Evolutionary conservation across 176 grass and related monocot species (phyloP), one percentile per base, ranked within the genome.

Genomic region (Aechmea fasciata): DNA sequence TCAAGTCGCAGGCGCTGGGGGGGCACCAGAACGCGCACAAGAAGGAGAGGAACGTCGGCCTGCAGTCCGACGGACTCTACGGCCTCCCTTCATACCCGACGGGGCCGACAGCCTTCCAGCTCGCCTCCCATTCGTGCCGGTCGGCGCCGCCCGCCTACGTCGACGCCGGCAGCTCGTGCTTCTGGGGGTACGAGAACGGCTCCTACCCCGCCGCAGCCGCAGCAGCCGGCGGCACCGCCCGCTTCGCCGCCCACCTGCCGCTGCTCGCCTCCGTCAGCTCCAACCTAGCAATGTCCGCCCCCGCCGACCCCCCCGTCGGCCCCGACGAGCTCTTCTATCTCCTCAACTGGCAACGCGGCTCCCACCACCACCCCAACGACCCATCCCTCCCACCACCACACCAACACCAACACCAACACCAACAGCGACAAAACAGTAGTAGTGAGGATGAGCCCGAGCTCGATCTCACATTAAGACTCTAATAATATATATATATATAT

Each of bases 1-100:
- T 91, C 62, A 96, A 96, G 74, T 96, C 91, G 68, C 91, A 96
- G 80, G 87, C 91, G 57, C 84, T 96, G 0, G 91, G 91, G 2
- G 91, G 91, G 1, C 91, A 96, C 79, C 91, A 96, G 78, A 96
- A 96, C 73, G 91, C 91, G 11, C 91, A 96, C 87, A 96, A 96
- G 84, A 96, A 96, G 75, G 91, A 96, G 76, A 69, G 91, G 20
- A 88, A 77, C 84, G 81, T 85, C 52, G 87, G 91, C 2, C 91
- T 87, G 87, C 85, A 80, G 49, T 82, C 91, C 13, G 84, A 96
- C 70, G 22, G 1, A 0, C 86, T 91, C 73, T 96, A 96, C 84
- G 77, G 82, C 66, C 28, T 81, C 0, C 54, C 83, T 23, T 0
- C 22, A 4, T 11, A 66, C 22, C 71, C 78, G 18, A 23, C 73